Evolutionary conservation across 257 asterid species (phyloP), one percentile per base, ranked within the genome.

Genomic region (Solanum lycopersicoides): DNA sequence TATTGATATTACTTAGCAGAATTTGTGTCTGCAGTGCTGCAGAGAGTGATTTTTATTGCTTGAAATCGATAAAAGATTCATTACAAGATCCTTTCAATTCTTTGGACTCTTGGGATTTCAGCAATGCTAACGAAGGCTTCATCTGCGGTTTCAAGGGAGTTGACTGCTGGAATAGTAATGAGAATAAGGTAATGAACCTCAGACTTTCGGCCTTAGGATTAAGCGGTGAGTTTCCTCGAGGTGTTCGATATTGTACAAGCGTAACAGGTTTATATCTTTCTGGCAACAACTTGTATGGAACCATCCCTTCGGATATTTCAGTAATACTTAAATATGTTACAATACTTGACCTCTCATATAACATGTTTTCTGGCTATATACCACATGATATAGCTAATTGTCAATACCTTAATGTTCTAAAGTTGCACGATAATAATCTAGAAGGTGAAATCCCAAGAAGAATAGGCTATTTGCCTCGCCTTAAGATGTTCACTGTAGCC

Each of bases 241-340:
- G 90, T 3, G 9, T 89, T 35, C 50, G 20, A 42, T 45, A 66
- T 8, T 88, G 92, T 60, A n/a, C 85, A 3, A 25, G 56, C 12
- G 32, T 90, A 50, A 74, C 85, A 0, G 73, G 76, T 21, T 83
- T 90, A 87, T 71, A 90, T 77, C 65, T 90, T 47, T 89, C 92
- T 3, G 39, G 7, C 63, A 89, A 90, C 74, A 74, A 87, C 12
- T 53, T 89, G 37, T 20, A 80, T 37, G 92, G 90, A 34, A 30
- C 72, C 3, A 89, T 89, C 60, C 92, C 91, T 68, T 39, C 79
- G 0, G 76, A 90, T 66, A 85, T 90, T 23, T 25, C 71, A 1
- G 16, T 39, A 4, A 12, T 85, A 25, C 21, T 87, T 25, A 9
- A n/a, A 10, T 16, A 1, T 65, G 21, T 85, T 28, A 75, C 50